Conservation (phyloP, 2,329 filamentous ascomycete species). For the Arthrobotrys pseudoclavata region DNA sequence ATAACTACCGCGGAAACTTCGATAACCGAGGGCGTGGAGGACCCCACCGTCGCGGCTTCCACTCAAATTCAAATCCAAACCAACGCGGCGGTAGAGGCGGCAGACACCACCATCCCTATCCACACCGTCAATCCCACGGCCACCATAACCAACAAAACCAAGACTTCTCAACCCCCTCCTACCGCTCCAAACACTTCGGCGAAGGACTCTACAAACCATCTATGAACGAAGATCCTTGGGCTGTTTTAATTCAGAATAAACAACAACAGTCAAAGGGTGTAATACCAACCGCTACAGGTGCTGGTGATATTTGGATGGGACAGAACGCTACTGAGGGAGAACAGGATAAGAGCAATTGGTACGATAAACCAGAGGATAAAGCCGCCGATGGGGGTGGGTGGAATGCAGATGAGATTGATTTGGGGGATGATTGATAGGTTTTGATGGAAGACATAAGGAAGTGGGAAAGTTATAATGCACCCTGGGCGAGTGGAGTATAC, state of each 20-base stretch:
- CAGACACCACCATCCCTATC: slow-evolving; percentile 47
- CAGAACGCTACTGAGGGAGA: not conserved
- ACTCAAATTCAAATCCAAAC: not conserved
- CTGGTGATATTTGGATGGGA: not conserved
- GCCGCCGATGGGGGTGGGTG: slow-evolving; percentile 42
- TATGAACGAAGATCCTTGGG: slow-evolving; percentile 54
- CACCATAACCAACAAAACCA: slow-evolving; percentile 20
- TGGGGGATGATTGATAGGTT: slow-evolving; percentile 28
- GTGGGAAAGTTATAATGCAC: too few species aligned
- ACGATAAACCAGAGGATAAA: slow-evolving; percentile 53
- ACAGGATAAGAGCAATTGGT: slow-evolving; percentile 17
- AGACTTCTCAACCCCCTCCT: slow-evolving; percentile 9
- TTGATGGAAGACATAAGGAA: not conserved
- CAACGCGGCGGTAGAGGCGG: slow-evolving; percentile 10
- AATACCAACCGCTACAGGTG: not conserved
- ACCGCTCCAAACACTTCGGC: slow-evolving; percentile 20
- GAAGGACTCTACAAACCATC: slow-evolving; percentile 54
- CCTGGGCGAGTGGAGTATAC: too few species aligned
- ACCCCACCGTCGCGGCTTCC: slow-evolving; percentile 42
- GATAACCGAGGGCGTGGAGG: slow-evolving; percentile 21
- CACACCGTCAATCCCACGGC: not conserved
- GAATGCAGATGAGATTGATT: slow-evolving; percentile 55
- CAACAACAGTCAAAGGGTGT: not conserved
- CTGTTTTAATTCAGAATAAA: not conserved
- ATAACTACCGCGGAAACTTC: slow-evolving; percentile 26